A percentile compares a stretch with the other conserved stretches of the same genome.
Conservation (phyloP, 306 rosid genomes). For the Acacia melanoxylon region DNA sequence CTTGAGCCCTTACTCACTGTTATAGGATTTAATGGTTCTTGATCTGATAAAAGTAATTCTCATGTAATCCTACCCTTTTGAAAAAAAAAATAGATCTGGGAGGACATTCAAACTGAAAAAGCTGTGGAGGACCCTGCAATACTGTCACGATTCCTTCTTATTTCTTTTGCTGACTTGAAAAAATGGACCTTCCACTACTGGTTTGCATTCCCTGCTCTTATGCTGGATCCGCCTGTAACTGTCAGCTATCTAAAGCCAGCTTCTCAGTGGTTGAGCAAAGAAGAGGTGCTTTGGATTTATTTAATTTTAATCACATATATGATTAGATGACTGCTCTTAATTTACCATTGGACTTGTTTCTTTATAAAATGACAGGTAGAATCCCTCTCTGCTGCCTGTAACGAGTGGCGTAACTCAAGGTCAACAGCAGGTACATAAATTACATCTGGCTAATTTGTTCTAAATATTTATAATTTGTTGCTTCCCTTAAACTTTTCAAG, state of each 20-base stretch:
- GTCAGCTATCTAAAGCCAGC: conserved; percentile 73
- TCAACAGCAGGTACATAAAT: conserved; percentile 58
- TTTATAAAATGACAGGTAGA: conserved; percentile 53
- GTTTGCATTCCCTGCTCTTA: conserved; percentile 94
- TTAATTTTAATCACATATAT: background rate
- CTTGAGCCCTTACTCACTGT: background rate
- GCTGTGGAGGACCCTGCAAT: conserved; percentile 81
- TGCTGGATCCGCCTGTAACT: conserved; percentile 87
- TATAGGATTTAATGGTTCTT: background rate
- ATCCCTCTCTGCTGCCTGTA: conserved; percentile 77
- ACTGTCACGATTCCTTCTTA: conserved; percentile 80
- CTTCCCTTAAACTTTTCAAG: conserved; percentile 12
- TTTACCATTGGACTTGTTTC: conserved; percentile 12
- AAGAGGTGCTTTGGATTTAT: conserved; percentile 59
- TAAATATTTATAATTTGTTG: background rate
- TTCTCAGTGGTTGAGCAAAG: conserved; percentile 59
- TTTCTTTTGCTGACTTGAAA: conserved; percentile 94
- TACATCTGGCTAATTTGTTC: background rate
- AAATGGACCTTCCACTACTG: conserved; percentile 87
- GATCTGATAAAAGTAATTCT: background rate
- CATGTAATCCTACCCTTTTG: conserved; percentile 20
- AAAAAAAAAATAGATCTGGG: conserved; percentile 73
- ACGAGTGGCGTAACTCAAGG: conserved; percentile 79
- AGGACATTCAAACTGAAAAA: conserved; percentile 76
- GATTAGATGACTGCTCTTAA: conserved; percentile 14